Percentiles rank a stretch among this genome's conserved stretches.
Evolutionary conservation across 345 rosid genomes (phyloP).

Genomic region (Isatis tinctoria): DNA sequence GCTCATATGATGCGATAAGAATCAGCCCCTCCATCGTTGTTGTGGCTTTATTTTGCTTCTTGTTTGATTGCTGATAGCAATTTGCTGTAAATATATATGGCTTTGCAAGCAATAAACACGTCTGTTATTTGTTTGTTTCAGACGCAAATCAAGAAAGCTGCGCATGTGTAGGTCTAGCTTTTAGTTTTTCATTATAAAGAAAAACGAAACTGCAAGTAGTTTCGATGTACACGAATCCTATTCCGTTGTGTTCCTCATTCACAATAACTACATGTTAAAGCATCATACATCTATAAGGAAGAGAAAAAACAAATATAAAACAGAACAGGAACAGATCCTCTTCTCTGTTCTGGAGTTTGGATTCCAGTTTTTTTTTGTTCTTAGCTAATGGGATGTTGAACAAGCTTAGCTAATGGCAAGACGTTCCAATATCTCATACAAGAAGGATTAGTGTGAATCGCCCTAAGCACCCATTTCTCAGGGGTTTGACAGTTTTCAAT

Average conservation of each 20-base stretch:
- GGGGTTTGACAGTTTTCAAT: constrained; percentile 64
- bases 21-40: not conserved
- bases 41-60: not conserved
- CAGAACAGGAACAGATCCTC: not conserved
- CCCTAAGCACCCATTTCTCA: constrained; percentile 74
- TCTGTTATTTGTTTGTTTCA: not conserved
- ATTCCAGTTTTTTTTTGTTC: not conserved
- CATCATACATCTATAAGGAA: not conserved
- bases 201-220: not conserved
- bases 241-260: not conserved
- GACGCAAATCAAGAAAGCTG: not conserved
- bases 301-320: not conserved
- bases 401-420: constrained; percentile 53
- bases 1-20: constrained; percentile 50
- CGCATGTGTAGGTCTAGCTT: not conserved
- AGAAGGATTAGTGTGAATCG: constrained; percentile 85
- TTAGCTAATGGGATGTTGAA: constrained; percentile 18
- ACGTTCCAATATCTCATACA: constrained; percentile 74
- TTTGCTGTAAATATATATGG: not conserved
- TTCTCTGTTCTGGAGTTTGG: not conserved
- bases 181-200: not conserved
- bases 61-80: not conserved
- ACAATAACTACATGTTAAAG: not conserved
- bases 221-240: constrained; percentile 12
- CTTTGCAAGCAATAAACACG: not conserved